A percentile compares a stretch with the other conserved stretches of the same genome.
Evolutionary conservation across 192 early-diverging fungal genomes (phyloP).

Genomic region (Glomus cerebriforme): DNA sequence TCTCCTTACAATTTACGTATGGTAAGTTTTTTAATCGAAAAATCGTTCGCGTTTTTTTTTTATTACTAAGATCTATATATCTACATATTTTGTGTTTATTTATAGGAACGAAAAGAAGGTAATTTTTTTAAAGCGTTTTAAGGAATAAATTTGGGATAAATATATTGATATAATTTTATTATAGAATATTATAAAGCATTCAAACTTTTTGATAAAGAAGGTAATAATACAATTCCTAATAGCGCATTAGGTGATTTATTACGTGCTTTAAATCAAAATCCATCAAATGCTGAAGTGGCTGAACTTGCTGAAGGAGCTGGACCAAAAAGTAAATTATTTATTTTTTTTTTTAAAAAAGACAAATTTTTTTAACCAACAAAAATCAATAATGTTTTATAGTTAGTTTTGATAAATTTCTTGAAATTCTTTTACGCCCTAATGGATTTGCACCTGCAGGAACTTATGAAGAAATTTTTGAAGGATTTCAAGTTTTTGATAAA

Average conservation of each 20-base stretch:
- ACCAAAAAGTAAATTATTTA: constrained; percentile 38
- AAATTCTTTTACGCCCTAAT: constrained; percentile 69
- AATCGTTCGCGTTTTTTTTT: too few relatives aligned
- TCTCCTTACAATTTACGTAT: too few relatives aligned
- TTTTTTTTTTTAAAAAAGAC: not conserved
- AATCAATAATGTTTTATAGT: constrained; percentile 26
- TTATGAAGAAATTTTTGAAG: constrained; percentile 79
- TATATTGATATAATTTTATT: not conserved
- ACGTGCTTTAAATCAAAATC: constrained; percentile 79
- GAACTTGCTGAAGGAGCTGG: constrained; percentile 57
- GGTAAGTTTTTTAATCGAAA: too few relatives aligned
- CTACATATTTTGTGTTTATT: too few relatives aligned
- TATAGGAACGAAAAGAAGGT: too few relatives aligned
- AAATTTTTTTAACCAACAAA: too few relatives aligned
- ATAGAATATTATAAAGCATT: constrained; percentile 81
- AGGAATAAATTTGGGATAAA: too few relatives aligned
- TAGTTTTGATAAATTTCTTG: constrained; percentile 70
- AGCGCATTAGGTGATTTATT: constrained; percentile 71
- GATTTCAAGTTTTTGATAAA: constrained; percentile 89
- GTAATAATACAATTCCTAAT: constrained; percentile 65
- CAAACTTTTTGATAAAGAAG: constrained; percentile 78
- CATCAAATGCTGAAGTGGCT: constrained; percentile 72
- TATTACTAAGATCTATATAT: too few relatives aligned
- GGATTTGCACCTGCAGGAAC: constrained; percentile 73
- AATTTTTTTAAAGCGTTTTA: too few relatives aligned